phyloP scores from a whole-genome alignment of 73 alveolate genomes.

The Paramecium caudatum region DNA sequence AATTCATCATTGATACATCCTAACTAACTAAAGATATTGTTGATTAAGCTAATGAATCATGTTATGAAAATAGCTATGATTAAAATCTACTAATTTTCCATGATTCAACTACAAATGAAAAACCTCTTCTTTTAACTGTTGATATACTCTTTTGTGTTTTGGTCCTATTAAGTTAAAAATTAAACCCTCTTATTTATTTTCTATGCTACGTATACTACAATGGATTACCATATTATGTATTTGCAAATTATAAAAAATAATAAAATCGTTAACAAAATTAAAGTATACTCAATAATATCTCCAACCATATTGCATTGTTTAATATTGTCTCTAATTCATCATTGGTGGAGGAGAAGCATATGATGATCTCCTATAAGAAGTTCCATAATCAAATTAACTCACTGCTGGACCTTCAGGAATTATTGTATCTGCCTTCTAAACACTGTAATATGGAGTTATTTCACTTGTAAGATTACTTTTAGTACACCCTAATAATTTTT shows the following conservation, averaged over 20 bases:
- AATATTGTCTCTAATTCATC: neutral
- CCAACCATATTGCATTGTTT: constrained; percentile 12
- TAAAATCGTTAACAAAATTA: constrained; percentile 36
- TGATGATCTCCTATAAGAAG: neutral
- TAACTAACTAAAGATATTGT: constrained; percentile 40
- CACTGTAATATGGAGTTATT: constrained; percentile 25
- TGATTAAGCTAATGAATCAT: neutral
- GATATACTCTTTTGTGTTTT: constrained; percentile 12
- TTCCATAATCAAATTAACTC: neutral
- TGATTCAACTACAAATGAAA: constrained; percentile 24
- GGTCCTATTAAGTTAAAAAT: neutral
- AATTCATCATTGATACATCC: constrained; percentile 22
- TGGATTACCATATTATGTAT: constrained; percentile 12
- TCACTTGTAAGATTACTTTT: constrained; percentile 26
- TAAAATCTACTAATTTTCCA: constrained; percentile 26
- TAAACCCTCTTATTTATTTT: constrained; percentile 35
- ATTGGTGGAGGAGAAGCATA: constrained; percentile 7
- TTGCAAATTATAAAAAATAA: constrained; percentile 36
- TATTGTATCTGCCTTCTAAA: constrained; percentile 30
- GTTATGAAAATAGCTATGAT: constrained; percentile 34
- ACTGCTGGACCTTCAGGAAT: constrained; percentile 61
- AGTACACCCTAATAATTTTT: neutral
- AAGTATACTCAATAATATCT: constrained; percentile 22
- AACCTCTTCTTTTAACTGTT: constrained; percentile 45
- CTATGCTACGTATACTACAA: neutral